Conservation (phyloP, 2,329 filamentous ascomycete species). For the Cytospora paraplurivora region DNA sequence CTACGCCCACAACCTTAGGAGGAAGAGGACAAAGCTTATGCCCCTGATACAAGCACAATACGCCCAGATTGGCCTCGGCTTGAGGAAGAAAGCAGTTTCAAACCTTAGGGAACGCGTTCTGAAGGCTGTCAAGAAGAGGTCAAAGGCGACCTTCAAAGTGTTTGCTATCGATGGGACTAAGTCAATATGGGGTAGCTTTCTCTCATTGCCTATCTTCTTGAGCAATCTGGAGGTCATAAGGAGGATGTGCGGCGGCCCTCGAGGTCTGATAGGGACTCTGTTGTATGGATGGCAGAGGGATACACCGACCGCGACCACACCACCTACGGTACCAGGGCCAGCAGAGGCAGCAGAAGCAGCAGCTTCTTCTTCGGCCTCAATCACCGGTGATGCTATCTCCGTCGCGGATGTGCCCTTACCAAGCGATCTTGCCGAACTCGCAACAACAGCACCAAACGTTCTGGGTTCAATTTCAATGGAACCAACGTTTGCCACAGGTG, state of each 20-base stretch:
- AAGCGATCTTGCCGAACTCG: constrained; percentile 33
- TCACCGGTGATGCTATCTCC: constrained; percentile 7
- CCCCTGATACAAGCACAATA: constrained; percentile 42
- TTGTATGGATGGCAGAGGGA: constrained; percentile 31
- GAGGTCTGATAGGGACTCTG: constrained; percentile 41
- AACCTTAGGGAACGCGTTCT: constrained; percentile 33
- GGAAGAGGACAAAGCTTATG: constrained; percentile 35
- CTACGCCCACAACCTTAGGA: constrained; percentile 40
- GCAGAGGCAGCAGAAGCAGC: constrained; percentile 7
- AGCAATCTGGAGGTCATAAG: constrained; percentile 53
- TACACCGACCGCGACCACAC: constrained; percentile 4
- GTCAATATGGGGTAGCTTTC: constrained; percentile 39
- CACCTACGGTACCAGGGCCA: constrained; percentile 2
- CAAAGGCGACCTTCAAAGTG: constrained; percentile 21
- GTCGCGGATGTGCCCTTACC: constrained; percentile 13
- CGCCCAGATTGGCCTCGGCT: constrained; percentile 32
- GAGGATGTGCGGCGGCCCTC: constrained; percentile 47
- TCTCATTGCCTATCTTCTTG: constrained; percentile 52
- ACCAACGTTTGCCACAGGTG: constrained; percentile 49
- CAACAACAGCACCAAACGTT: constrained; percentile 22
- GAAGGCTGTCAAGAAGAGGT: constrained; percentile 33
- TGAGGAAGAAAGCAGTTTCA: constrained; percentile 28
- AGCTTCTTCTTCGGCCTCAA: constrained; percentile 4
- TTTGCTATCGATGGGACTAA: constrained; percentile 19
- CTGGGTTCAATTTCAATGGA: constrained; percentile 17